phyloP scores from a whole-genome alignment of 306 rosid species.

The Medicago truncatula region MtrunA17r5.0-ANR NC_053048.1:54036001-54036500 shows the following conservation, averaged over 20 bases:
- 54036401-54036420: conserved; percentile 27
- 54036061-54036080: conserved; percentile 20
- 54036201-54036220: background rate
- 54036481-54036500: background rate
- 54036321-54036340: conserved; percentile 64
- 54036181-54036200: conserved; percentile 69
- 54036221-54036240: conserved; percentile 3
- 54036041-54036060: conserved; percentile 33
- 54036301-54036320: conserved; percentile 76
- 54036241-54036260: conserved; percentile 1
- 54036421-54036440: background rate
- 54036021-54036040: conserved; percentile 83
- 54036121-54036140: conserved; percentile 70
- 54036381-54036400: conserved; percentile 68
- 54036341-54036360: conserved; percentile 66
- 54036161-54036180: conserved; percentile 56
- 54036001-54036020: conserved; percentile 83
- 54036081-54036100: conserved; percentile 15
- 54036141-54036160: conserved; percentile 63
- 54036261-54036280: conserved; percentile 15
- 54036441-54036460: background rate
- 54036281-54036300: conserved; percentile 50
- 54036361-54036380: conserved; percentile 59
- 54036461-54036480: background rate
- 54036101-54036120: conserved; percentile 71